Evolutionary conservation across 306 rosid species (phyloP), one percentile per base, ranked within the genome.

Genomic region (Trifolium repens): DNA sequence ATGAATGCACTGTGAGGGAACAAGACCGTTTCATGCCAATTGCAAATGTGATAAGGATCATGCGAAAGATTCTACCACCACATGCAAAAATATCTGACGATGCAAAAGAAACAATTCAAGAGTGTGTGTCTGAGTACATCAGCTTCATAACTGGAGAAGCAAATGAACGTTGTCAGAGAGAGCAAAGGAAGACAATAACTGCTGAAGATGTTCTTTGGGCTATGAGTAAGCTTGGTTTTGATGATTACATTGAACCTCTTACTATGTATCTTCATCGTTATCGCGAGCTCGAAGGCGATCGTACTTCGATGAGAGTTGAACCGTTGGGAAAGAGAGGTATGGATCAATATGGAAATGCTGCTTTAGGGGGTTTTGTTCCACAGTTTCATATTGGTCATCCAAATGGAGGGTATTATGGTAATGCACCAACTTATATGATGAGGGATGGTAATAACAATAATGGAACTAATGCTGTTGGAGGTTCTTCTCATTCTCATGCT

Each of bases 11-110:
- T 3, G 93, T 92, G 50, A 78, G 96, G 35, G 97, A 92, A 79
- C 97, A 92, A 78, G 97, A 92, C 83, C 80, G 96, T 40, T 92
- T 88, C 88, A 92, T 93, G 97, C 98, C 98, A 4, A 93, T 93
- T 2, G 98, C 97, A 6, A 93, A 93, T 32, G 96, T 93, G 79
- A 90, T 86, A n/a, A 78, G 98, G 72, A 86, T 93, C 53, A 93
- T 93, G 98, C 80, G 96, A 1, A 91, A 88, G 91, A 93, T 89
- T 61, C 84, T 93, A 0, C 98, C 98, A 0, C 86, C 89, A 0
- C 96, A 86, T 5, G 98, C 93, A 0, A 93, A 93, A 37, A 91
- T 93, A 52, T 84, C 97, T 0, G 96, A 93, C 17, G 98, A 93
- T 13, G 96, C 97, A 1, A 93, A 93, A 59, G 96, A 93, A 15